Base-by-base conservation (phyloP, 1,284 basidiomycete species). In the Cystobasidium slooffiae region DNA sequence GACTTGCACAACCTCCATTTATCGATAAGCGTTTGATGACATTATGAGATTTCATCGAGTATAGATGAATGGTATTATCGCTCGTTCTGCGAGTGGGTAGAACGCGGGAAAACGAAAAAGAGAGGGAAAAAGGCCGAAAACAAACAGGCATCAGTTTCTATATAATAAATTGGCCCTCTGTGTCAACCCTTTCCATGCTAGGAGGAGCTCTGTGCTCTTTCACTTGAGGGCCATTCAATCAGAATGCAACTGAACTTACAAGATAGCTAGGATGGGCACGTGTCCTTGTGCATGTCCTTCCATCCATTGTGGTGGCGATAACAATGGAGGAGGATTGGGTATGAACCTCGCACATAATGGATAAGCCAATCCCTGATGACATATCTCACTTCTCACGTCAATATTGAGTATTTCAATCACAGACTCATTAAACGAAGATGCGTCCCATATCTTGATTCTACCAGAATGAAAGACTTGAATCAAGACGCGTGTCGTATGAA, bases 401-500 rank as follows among this genome's bases (percentile, higher is more conserved):
- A 73, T 37, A 56, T 59, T 65, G 51, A 73, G 51, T 16, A 73
- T 53, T 43, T 73, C 70, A n/a, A 52, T 43, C 22, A 61, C n/a
- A n/a, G n/a, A 39, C 37, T 73, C 70, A 41, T 46, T 24, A 39
- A 61, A 49, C 20, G 52, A 20, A 7, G 49, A 31, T 22, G 51
- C 43, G 20, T 73, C 70, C 70, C 70, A 73, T 14, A 73, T 37
- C 41, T 52, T 65, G 37, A 73, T 37, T 41, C 66, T 56, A n/a
- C 70, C 70, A 44, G 70, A 53, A 22, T 47, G 24, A 39, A 64
- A 58, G 37, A 73, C 43, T 31, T 64, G 62, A 16, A 66, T 31
- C n/a, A 73, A 52, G 55, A 73, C 61, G 46, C 69, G 62, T 47
- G 51, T 59, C 61, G 37, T 37, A 51, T 24, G 69, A 24, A 73